Percentiles rank a stretch among this genome's conserved stretches.
Conservation (phyloP, 768 basidiomycete species). For the Lepiota brunneoincarnata region DNA sequence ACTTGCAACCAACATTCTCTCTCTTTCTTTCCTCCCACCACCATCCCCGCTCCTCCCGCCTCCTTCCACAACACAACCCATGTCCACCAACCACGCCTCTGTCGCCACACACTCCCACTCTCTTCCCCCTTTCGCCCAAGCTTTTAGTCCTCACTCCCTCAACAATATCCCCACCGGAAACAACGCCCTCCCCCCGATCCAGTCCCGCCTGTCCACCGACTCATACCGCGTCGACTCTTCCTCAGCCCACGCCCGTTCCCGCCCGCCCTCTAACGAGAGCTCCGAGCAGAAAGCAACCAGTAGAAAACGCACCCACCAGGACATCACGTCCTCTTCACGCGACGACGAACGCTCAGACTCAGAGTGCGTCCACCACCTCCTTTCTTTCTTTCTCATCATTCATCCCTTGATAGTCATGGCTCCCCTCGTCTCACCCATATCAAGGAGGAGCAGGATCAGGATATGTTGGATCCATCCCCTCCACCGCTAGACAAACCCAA, state of each 20-base stretch:
- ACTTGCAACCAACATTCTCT: conserved; percentile 11
- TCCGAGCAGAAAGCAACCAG: conserved; percentile 20
- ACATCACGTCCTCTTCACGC: conserved; percentile 29
- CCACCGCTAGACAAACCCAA: conserved; percentile 25
- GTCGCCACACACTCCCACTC: conserved; percentile 54
- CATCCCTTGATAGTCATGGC: conserved; percentile 29
- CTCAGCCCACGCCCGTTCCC: conserved; percentile 17
- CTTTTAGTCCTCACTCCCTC: conserved; percentile 61
- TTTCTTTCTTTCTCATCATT: conserved; percentile 15
- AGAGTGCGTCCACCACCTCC: conserved; percentile 38
- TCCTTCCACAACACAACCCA: conserved; percentile 26
- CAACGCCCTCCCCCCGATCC: conserved; percentile 69
- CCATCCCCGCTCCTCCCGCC: conserved; percentile 12
- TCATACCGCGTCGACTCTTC: conserved; percentile 34
- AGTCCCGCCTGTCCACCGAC: conserved; percentile 35
- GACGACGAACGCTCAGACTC: conserved; percentile 38
- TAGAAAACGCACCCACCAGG: conserved; percentile 47
- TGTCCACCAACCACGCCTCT: conserved; percentile 40
- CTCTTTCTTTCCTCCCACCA: conserved; percentile 11
- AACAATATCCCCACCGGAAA: conserved; percentile 41
- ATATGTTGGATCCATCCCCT: conserved; percentile 36
- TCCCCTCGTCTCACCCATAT: conserved; percentile 49
- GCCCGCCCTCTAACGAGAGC: conserved; percentile 29
- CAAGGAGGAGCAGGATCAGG: conserved; percentile 64
- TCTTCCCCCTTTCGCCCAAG: conserved; percentile 77